phyloP scores from a whole-genome alignment of 495 filamentous ascomycete genomes.

The Astrothelium macrocarpum region DNA sequence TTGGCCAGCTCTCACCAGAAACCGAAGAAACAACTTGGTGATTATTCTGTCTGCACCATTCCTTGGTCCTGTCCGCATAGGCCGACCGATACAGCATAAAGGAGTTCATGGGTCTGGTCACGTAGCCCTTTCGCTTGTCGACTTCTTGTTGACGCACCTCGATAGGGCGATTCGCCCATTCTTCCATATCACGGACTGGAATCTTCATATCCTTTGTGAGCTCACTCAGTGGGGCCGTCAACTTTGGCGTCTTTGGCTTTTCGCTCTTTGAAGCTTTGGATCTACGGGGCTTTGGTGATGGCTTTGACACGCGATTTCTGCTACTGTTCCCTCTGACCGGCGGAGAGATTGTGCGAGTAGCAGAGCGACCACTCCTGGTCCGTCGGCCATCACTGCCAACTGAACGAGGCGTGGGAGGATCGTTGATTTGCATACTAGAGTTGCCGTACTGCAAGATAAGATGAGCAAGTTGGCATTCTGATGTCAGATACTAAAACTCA shows the following conservation, averaged over 20 bases:
- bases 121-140: constrained; percentile 59
- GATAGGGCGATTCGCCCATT: constrained; percentile 63
- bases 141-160: constrained; percentile 59
- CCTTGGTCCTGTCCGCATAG: constrained; percentile 77
- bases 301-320: constrained; percentile 33
- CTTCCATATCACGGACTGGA: constrained; percentile 69
- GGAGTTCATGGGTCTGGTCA: constrained; percentile 92
- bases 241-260: constrained; percentile 42
- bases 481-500: not conserved
- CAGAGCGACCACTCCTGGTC: constrained; percentile 42
- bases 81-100: constrained; percentile 98
- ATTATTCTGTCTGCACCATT: constrained; percentile 77
- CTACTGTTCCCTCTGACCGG: constrained; percentile 17
- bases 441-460: not conserved
- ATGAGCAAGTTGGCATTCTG: constrained; percentile 12
- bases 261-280: constrained; percentile 42
- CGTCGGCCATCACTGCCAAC: constrained; percentile 29
- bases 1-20: constrained; percentile 74
- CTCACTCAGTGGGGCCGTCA: constrained; percentile 65
- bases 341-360: constrained; percentile 25
- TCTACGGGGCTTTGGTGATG: constrained; percentile 43
- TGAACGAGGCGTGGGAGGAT: constrained; percentile 34
- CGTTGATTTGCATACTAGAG: constrained; percentile 20
- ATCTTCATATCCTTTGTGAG: constrained; percentile 60
- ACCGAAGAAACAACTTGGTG: constrained; percentile 86